Conservation (phyloP, 495 filamentous ascomycete species). For the Xylaria flabelliformis region DNA sequence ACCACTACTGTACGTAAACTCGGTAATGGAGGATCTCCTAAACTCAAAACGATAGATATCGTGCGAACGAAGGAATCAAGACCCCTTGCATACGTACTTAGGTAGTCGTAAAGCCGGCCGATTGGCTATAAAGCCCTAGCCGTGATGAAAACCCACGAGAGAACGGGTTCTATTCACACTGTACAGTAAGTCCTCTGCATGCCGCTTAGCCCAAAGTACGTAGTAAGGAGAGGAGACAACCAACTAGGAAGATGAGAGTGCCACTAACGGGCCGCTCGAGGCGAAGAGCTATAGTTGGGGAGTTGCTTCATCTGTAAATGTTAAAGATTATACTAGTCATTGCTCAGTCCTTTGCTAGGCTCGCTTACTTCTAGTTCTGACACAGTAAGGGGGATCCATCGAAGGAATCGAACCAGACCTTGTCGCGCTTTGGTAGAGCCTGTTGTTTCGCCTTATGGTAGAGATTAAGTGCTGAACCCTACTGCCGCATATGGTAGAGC, state of each 20-base stretch:
- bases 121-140: background rate
- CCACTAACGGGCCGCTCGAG: background rate
- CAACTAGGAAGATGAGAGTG: background rate
- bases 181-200: background rate
- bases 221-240: too few species aligned
- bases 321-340: background rate
- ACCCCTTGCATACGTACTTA: background rate
- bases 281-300: background rate
- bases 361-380: background rate
- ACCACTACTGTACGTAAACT: background rate
- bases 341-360: background rate
- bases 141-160: too few species aligned
- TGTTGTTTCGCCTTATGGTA: background rate
- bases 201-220: background rate
- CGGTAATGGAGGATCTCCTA: background rate
- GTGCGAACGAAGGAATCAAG: background rate
- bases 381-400: background rate
- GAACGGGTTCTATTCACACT: too few species aligned
- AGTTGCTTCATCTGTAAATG: background rate
- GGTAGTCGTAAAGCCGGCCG: background rate
- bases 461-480: background rate
- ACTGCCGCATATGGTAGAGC: background rate
- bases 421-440: background rate
- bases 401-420: background rate
- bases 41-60: background rate